phyloP scores from a whole-genome alignment of 345 rosid genomes.

The Lepidium aucheri region DNA sequence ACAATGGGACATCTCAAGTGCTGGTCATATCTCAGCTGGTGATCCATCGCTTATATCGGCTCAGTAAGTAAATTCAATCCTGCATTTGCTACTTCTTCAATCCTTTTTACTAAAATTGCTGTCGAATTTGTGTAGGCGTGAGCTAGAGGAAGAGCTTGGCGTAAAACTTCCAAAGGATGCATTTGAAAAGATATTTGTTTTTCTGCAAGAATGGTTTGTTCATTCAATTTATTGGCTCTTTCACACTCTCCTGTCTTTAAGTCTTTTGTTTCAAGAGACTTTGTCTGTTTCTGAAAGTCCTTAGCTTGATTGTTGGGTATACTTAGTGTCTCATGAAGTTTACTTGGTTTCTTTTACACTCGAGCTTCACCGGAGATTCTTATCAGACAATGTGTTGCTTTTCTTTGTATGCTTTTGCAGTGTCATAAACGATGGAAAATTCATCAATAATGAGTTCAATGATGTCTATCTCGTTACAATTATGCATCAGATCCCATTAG shows the following conservation, averaged over 20 bases:
- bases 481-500: constrained; percentile 73
- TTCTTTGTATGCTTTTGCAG: constrained; percentile 35
- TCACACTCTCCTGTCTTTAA: background rate
- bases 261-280: background rate
- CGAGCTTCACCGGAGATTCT: background rate
- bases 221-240: background rate
- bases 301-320: background rate
- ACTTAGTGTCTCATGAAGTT: background rate
- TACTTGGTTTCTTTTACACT: background rate
- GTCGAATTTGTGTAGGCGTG: constrained; percentile 47
- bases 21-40: constrained; percentile 92
- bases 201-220: constrained; percentile 74
- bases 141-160: constrained; percentile 90
- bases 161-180: constrained; percentile 79
- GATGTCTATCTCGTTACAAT: constrained; percentile 88
- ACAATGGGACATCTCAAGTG: constrained; percentile 88
- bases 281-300: background rate
- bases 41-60: constrained; percentile 72
- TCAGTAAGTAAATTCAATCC: constrained; percentile 34
- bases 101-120: background rate
- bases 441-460: constrained; percentile 76
- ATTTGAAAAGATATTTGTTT: constrained; percentile 63
- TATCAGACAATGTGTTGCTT: background rate
- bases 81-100: background rate
- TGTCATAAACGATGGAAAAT: constrained; percentile 66